Evolutionary conservation across 106 monocot genomes (phyloP), one percentile per base, ranked within the genome.

Genomic region (Allium sativum): DNA sequence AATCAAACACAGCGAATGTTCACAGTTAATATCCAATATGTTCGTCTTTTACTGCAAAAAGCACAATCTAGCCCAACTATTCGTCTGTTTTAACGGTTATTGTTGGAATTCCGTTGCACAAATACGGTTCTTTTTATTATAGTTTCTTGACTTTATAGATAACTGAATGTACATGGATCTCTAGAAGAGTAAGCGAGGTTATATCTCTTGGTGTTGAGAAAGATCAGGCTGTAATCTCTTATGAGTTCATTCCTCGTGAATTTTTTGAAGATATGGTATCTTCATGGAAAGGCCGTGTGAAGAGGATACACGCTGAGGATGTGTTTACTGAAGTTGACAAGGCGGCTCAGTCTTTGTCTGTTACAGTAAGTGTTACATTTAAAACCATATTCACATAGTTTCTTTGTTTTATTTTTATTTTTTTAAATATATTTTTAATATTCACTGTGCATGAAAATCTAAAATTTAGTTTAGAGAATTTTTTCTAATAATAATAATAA

Each of bases 261-360:
- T 98, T 98, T 67, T 98, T 98, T 57, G 78, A 79, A 57, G 88
- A 88, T 73, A 80, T 92, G 87, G 98, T 92, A 59, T 92, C 75
- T 5, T 76, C 87, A 19, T 98, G 98, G 98, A 91, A 78, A 77
- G 80, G 84, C 19, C 84, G 88, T 59, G 88, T 98, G 21, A 87
- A 88, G 76, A 98, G 78, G 64, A 69, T 84, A 63, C 98, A 92
- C 81, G 82, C 80, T 52, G 88, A 92, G 68, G 76, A 80, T 58
- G 88, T 70, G 70, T 98, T 88, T 68, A 61, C 56, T 58, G 82
- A 85, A 78, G 92, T 92, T 11, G 85, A 98, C 7, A 68, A 40
- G 41, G 87, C 91, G 65, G 98, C 91, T 48, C 44, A 78, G 58
- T 70, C 53, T 12, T 73, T 98, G 65, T 81, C 77, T 31, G 56